Conservation (phyloP, 768 basidiomycete species). For the Boletus bicolor region DNA sequence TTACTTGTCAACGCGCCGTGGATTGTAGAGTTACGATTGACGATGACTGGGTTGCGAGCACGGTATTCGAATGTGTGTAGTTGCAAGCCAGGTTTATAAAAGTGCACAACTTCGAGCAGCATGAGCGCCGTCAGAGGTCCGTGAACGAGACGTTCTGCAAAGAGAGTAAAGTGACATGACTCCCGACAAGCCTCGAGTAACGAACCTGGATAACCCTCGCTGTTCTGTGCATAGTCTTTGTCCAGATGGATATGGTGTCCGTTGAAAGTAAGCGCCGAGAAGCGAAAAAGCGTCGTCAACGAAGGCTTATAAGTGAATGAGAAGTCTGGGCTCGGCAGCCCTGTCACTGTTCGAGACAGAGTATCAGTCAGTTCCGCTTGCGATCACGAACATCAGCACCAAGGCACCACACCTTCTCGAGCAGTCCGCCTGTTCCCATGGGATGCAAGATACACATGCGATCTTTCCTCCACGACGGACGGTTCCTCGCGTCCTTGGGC, state of each 20-base stretch:
- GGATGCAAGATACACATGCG: constrained; percentile 62
- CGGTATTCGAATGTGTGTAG: constrained; percentile 63
- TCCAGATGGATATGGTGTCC: constrained; percentile 84
- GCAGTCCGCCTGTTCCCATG: constrained; percentile 29
- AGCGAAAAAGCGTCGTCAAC: constrained; percentile 74
- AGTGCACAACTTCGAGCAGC: constrained; percentile 59
- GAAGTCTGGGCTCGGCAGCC: constrained; percentile 52
- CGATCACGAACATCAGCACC: background rate
- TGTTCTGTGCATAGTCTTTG: constrained; percentile 60
- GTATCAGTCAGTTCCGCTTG: background rate
- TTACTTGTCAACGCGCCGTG: constrained; percentile 41
- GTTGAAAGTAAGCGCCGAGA: constrained; percentile 84
- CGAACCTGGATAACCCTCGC: constrained; percentile 71
- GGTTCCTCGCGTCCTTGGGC: constrained; percentile 42
- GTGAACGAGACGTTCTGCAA: constrained; percentile 75
- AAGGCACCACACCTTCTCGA: constrained; percentile 41
- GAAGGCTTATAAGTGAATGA: constrained; percentile 66
- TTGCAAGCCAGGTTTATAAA: constrained; percentile 45
- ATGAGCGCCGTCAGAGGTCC: constrained; percentile 80
- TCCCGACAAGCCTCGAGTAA: background rate
- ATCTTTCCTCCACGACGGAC: constrained; percentile 59
- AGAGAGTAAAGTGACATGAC: constrained; percentile 1
- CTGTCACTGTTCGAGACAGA: constrained; percentile 39
- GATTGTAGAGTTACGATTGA: constrained; percentile 47
- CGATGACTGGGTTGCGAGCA: constrained; percentile 62